Base-by-base conservation (phyloP, 2,329 filamentous ascomycete species). In the Xenoacremonium recifei region DNA sequence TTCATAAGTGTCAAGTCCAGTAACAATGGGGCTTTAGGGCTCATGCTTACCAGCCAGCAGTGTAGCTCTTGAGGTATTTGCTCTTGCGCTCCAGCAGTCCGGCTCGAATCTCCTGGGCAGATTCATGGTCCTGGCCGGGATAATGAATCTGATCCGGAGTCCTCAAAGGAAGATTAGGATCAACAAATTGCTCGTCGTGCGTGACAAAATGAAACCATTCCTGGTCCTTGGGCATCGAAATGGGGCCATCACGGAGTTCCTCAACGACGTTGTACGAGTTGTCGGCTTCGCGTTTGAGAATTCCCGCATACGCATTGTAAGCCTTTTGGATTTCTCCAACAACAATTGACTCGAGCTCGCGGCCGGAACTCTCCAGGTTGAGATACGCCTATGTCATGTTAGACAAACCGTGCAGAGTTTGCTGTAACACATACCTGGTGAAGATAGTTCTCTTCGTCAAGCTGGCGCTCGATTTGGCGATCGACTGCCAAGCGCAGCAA, bases 21-120 rank as follows among this genome's bases (percentile, higher is more conserved):
- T n/a, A n/a, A n/a, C n/a, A n/a, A n/a, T n/a, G n/a, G n/a, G n/a
- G n/a, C n/a, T n/a, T n/a, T n/a, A n/a, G n/a, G n/a, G n/a, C n/a
- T n/a, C n/a, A n/a, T n/a, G n/a, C 84, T 68, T 73, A 92, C 91
- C 92, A 97, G 61, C 92, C 92, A 19, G 90, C 87, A 6, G 91
- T 93, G 65, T 96, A 96, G 64, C 91, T 96, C 73, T 96, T 97
- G 48, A 99, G 72, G 60, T 97, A 99, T 63, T 97, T 99, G 78
- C 90, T 96, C 82, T 97, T 97, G 53, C 93, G 85, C 72, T 99
- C 93, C 25, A 99, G 73, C 67, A 96, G 83, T 3, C 93, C 93
- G 16, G 89, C 89, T 47, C 91, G 79, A 39, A 99, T 87, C 65
- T 97, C 92, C 47, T 87, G 62, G 75, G 89, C 66, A 39, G 88